Conservation (phyloP, 1,284 basidiomycete genomes). For the Stygiomarasmius scandens region DNA sequence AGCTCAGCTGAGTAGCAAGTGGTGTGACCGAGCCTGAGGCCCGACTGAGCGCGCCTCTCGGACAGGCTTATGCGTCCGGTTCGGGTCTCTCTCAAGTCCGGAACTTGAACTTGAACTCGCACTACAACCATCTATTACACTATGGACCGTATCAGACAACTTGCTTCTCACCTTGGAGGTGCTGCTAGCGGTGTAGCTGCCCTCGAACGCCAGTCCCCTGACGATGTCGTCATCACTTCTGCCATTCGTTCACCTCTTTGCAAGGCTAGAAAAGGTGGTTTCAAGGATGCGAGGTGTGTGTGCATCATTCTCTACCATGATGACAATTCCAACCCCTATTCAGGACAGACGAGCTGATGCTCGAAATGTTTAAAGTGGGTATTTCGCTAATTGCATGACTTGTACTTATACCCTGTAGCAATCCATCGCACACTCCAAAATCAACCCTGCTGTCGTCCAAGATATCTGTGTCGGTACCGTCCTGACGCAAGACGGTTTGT, state of each 20-base stretch:
- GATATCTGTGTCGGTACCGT: conserved; percentile 83
- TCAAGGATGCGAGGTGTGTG: conserved; percentile 73
- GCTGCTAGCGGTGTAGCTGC: conserved; percentile 44
- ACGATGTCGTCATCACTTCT: conserved; percentile 82
- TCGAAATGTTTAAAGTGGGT: conserved; percentile 74
- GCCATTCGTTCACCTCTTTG: conserved; percentile 76
- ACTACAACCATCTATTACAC: background rate
- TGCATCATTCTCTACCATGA: background rate
- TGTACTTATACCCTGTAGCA: conserved; percentile 42
- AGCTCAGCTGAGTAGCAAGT: no score
- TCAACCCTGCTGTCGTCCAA: conserved; percentile 72
- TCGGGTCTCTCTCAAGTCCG: no score
- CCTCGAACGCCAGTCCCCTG: conserved; percentile 58
- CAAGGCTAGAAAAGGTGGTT: conserved; percentile 78
- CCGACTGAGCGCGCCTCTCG: no score
- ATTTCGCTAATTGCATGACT: no score
- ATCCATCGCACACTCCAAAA: conserved; percentile 57
- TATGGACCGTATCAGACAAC: conserved; percentile 66
- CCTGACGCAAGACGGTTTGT: conserved; percentile 59
- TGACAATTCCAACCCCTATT: background rate
- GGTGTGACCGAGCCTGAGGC: no score
- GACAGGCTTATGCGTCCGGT: no score
- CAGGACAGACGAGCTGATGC: conserved; percentile 76
- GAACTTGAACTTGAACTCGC: no score
- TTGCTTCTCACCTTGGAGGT: conserved; percentile 60